Evolutionary conservation across 1,284 basidiomycete genomes (phyloP).

Genomic region (Vanrija sp.): DNA sequence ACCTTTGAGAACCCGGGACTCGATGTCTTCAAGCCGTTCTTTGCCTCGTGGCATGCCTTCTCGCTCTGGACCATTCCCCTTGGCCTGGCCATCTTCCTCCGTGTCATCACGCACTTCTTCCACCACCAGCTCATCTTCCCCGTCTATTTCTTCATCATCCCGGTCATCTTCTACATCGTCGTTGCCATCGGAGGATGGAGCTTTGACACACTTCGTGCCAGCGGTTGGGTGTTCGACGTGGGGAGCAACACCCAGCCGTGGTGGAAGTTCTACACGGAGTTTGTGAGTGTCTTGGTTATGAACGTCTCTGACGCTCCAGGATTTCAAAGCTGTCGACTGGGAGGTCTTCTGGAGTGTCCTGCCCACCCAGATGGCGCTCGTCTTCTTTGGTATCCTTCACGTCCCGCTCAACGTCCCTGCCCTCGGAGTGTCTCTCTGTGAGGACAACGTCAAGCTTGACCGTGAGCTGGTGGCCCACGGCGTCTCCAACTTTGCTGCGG

Average conservation of each 20-base stretch:
- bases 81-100: slow-evolving; percentile 68
- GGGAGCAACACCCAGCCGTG: slow-evolving; percentile 61
- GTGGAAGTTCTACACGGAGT: slow-evolving; percentile 77
- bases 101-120: slow-evolving; percentile 73
- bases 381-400: slow-evolving; percentile 67
- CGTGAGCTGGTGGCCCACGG: slow-evolving; percentile 91
- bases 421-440: slow-evolving; percentile 84
- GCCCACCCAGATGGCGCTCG: slow-evolving; percentile 54
- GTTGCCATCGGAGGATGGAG: slow-evolving; percentile 63
- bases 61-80: slow-evolving; percentile 73
- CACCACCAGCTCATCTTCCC: slow-evolving; percentile 92
- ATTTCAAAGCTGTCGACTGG: slow-evolving; percentile 62
- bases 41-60: slow-evolving; percentile 60
- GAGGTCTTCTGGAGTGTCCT: slow-evolving; percentile 66
- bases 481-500: slow-evolving; percentile 81
- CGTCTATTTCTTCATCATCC: slow-evolving; percentile 80
- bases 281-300: slow-evolving; percentile 52
- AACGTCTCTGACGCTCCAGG: slow-evolving; percentile 33
- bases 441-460: slow-evolving; percentile 86
- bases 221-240: slow-evolving; percentile 89
- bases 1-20: slow-evolving; percentile 59
- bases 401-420: slow-evolving; percentile 93
- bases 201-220: slow-evolving; percentile 59
- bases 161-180: slow-evolving; percentile 76
- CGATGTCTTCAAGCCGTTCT: slow-evolving; percentile 58